Evolutionary conservation across 23 red algal species (phyloP).

Genomic region (Cyanidiococcus yangmingshanensis): DNA sequence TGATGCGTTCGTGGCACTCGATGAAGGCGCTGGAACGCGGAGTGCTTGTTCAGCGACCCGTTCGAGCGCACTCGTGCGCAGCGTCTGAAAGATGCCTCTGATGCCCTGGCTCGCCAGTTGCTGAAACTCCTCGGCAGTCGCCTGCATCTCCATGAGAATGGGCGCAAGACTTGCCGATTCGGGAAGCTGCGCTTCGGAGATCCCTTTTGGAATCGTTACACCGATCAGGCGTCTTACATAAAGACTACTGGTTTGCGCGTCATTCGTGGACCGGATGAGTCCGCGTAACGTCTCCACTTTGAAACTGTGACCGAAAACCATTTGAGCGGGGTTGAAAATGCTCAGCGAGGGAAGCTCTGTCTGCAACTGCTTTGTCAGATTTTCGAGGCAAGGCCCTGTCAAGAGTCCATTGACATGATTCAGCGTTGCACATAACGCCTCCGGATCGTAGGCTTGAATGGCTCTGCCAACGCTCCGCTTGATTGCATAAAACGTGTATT

Average conservation of each 20-base stretch:
- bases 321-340: not conserved
- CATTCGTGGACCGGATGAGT: not conserved
- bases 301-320: not conserved
- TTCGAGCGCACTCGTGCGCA: not conserved
- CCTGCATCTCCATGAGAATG: not conserved
- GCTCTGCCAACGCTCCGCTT: not conserved
- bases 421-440: not conserved
- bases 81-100: not conserved
- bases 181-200: not conserved
- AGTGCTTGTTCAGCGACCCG: not conserved
- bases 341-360: not conserved
- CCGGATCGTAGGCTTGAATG: not conserved
- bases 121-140: not conserved
- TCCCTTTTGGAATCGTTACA: not conserved
- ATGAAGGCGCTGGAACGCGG: not conserved
- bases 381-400: not conserved
- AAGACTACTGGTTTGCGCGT: not conserved
- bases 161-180: not conserved
- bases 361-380: not conserved
- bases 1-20: not conserved
- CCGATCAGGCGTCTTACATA: not conserved
- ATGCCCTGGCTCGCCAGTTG: not conserved
- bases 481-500: constrained; percentile 2
- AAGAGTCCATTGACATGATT: not conserved
- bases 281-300: not conserved